Evolutionary conservation across 495 filamentous ascomycete species (phyloP), one percentile per base, ranked within the genome.

Genomic region (Xylaria acuta): DNA sequence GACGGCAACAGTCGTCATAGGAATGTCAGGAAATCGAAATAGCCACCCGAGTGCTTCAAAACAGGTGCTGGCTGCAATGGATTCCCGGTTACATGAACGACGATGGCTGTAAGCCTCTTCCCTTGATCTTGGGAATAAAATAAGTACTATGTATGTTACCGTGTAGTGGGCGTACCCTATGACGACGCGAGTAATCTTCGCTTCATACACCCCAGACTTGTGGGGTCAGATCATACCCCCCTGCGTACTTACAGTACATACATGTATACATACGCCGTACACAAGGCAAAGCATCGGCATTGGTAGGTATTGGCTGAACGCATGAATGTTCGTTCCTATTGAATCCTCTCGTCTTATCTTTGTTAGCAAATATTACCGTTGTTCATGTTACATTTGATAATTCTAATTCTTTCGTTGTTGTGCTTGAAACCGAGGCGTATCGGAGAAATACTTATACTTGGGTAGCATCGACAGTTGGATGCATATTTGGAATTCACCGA

Each of bases 71-170:
- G 63, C 25, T n/a, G 25, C 41, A 56, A 75, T 77, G 77, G 75
- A 78, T 75, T 70, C 75, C 73, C 64, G 73, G 77, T 78, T 77
- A 74, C 75, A 77, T 78, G 64, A 75, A 78, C 77, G 77, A 78
- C 77, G 75, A 73, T 73, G 51, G 71, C 72, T 64, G 72, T 75
- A 66, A 72, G 74, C 34, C 25, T 38, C 75, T 71, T 70, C 73
- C 70, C 67, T 30, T 67, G 72, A 60, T 56, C 71, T 74, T 53
- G 69, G 72, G 72, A 71, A 66, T 75, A 69, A 73, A 34, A 36
- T 34, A 36, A 18, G n/a, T n/a, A n/a, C n/a, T n/a, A n/a, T n/a
- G n/a, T n/a, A n/a, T n/a, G n/a, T n/a, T n/a, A n/a, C n/a, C n/a
- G n/a, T n/a, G n/a, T 34, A 34, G 41, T 22, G 25, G 56, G 5